Conservation (phyloP, 441 rosid species). For the Aquilaria agallochum region DNA sequence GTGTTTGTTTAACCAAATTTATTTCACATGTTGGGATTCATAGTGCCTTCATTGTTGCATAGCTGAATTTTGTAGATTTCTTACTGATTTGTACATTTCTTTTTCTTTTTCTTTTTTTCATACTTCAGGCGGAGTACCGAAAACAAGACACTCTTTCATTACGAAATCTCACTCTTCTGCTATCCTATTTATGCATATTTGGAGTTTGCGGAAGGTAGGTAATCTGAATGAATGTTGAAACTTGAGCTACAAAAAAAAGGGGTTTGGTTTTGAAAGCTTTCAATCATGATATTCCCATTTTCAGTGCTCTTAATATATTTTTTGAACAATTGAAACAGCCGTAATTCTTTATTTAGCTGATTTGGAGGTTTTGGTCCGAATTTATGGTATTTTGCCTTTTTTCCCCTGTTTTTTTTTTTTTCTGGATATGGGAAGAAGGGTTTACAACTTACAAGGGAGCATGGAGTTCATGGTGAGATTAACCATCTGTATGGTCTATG, state of each 20-base stretch:
- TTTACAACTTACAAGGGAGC: too few relatives aligned
- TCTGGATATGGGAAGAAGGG: too few relatives aligned
- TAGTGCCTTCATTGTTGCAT: background rate
- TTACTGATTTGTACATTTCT: background rate
- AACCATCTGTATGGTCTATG: too few relatives aligned
- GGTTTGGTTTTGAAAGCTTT: background rate
- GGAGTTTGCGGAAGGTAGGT: conserved; percentile 86
- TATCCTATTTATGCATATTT: conserved; percentile 64
- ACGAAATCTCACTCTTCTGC: conserved; percentile 72
- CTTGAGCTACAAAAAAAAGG: background rate
- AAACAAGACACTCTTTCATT: conserved; percentile 77
- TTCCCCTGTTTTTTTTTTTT: too few relatives aligned
- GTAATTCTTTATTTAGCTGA: background rate
- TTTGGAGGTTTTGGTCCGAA: too few relatives aligned
- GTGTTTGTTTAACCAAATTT: background rate
- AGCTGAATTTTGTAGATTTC: background rate
- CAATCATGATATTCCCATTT: background rate
- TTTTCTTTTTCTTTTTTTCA: conserved; percentile 2
- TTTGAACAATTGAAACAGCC: background rate
- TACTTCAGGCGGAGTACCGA: conserved; percentile 67
- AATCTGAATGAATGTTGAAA: conserved; percentile 13
- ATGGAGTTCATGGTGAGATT: too few relatives aligned
- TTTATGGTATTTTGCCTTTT: too few relatives aligned
- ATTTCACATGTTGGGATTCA: conserved; percentile 1
- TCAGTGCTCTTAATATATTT: conserved; percentile 1